Conservation (phyloP, 2,329 filamentous ascomycete genomes). For the Laburnicola sp. region DNA sequence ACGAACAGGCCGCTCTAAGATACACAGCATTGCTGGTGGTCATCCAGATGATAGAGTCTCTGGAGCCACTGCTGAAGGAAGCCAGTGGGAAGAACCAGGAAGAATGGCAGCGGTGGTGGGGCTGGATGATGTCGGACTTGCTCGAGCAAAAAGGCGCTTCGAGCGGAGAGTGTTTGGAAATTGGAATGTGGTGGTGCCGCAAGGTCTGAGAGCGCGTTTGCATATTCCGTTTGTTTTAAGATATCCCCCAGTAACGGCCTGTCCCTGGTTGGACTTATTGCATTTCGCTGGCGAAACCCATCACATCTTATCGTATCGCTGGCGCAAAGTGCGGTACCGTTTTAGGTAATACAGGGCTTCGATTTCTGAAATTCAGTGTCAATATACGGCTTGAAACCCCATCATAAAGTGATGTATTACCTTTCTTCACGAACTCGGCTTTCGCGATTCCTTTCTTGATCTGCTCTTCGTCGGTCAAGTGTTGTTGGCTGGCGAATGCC, state of each 20-base stretch:
- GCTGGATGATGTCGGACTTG: conserved; percentile 82
- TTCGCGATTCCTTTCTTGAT: conserved; percentile 75
- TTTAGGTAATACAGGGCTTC: conserved; percentile 95
- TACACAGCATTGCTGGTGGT: conserved; percentile 80
- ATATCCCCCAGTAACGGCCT: conserved; percentile 27
- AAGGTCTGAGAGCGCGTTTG: conserved; percentile 50
- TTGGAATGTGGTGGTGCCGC: conserved; percentile 66
- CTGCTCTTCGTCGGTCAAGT: conserved; percentile 69
- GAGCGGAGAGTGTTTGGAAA: conserved; percentile 80
- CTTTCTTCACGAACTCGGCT: conserved; percentile 90
- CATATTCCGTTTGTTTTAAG: conserved; percentile 31
- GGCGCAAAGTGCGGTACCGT: conserved; percentile 80
- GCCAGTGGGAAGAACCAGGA: conserved; percentile 84
- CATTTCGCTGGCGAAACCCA: conserved; percentile 8
- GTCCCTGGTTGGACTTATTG: conserved; percentile 3
- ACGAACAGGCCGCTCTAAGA: conserved; percentile 72
- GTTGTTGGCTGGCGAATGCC: conserved; percentile 78
- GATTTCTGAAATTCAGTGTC: conserved; percentile 64
- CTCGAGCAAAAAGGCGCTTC: conserved; percentile 76
- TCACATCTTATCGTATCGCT: conserved; percentile 67
- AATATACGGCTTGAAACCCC: not conserved
- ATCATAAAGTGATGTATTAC: conserved; percentile 49
- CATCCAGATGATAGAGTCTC: conserved; percentile 78
- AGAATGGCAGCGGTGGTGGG: conserved; percentile 90
- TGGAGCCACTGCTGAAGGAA: conserved; percentile 81